Base-by-base conservation (phyloP, 208 protist genomes). In the Crithidia brevicula region DNA sequence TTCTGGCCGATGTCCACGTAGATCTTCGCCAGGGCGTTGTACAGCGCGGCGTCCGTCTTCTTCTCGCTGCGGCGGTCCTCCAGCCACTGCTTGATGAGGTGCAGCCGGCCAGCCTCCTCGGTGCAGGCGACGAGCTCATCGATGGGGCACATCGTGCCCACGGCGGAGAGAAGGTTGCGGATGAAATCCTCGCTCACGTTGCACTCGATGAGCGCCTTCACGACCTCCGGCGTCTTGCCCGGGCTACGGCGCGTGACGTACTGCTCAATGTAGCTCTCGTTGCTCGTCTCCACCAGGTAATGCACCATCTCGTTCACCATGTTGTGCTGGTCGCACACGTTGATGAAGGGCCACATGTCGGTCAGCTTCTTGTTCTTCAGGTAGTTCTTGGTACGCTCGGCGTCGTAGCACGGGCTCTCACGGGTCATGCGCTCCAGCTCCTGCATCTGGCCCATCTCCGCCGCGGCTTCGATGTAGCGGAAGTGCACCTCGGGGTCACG, bases 1-100 rank as follows among this genome's bases (percentile, higher is more conserved):
- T 88, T 94, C 57, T 98, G 90, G 76, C 98, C 98, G 49, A 86
- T 86, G 78, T 99, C 98, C n/a, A 99, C 97, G 88, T 99, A 99
- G 64, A 99, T 98, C 91, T 99, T 99, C 25, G 97, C 98, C 3
- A 99, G 82, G 4, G 98, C 99, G 72, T 99, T 99, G 92, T 99
- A 98, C 8, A 99, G 85, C 34, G 93, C 88, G 2, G 86, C 56
- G 61, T 99, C 99, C 66, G 94, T 95, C 75, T 92, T 97, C 63
- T 98, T 98, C 74, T 99, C 97, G 36, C 83, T 85, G 49, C 97
- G 72, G 67, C 98, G 94, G 27, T 84, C 85, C 86, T 99, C 98
- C 45, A 99, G 95, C 97, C 98, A 99, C n/a, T 93, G 88, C 57
- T 97, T 90, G 40, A 99, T 93, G 16, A 99, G 81, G 74, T 98